These are phyloP conservation scores for Colletotrichum limetticola DNA, from an alignment of 2,329 filamentous ascomycete genomes.

Conservation along the genomic window DNA sequence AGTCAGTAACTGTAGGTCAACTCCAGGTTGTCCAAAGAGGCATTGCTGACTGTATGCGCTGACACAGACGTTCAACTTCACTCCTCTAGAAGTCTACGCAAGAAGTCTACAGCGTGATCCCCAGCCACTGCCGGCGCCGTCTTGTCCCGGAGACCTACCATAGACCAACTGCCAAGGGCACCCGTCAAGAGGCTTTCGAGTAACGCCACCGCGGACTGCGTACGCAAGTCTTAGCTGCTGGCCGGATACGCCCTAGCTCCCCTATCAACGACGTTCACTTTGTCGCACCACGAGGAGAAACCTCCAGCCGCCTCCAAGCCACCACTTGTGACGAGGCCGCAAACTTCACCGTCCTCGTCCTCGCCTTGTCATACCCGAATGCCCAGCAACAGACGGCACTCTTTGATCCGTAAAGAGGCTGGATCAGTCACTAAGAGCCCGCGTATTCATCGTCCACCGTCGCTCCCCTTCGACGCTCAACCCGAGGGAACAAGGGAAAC, in stretches of 20 bases:
- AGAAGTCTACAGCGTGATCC: not conserved
- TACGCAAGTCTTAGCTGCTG: slow-evolving; percentile 12
- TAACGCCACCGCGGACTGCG: slow-evolving; percentile 17
- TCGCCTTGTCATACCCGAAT: slow-evolving; percentile 1
- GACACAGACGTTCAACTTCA: not conserved
- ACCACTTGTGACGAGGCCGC: slow-evolving; percentile 15
- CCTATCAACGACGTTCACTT: not conserved
- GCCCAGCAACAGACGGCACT: not conserved
- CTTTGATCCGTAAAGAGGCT: slow-evolving; percentile 10
- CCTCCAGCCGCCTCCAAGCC: slow-evolving; percentile 22
- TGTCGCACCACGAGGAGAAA: slow-evolving; percentile 3
- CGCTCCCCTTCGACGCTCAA: not conserved
- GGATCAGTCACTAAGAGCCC: not conserved
- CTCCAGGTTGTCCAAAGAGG: slow-evolving; percentile 12
- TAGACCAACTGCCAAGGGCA: slow-evolving; percentile 9
- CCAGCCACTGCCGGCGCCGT: slow-evolving; percentile 20
- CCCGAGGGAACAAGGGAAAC: slow-evolving; percentile 16
- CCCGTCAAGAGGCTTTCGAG: slow-evolving; percentile 11
- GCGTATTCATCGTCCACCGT: not conserved
- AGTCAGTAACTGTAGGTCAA: not conserved
- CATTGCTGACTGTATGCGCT: not conserved
- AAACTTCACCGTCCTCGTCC: slow-evolving; percentile 9
- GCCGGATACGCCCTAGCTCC: not conserved
- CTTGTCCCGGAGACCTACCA: not conserved
- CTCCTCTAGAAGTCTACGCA: not conserved